Evolutionary conservation across 129 eudicot genomes (phyloP).

Genomic region (Dittrichia graveolens): DNA sequence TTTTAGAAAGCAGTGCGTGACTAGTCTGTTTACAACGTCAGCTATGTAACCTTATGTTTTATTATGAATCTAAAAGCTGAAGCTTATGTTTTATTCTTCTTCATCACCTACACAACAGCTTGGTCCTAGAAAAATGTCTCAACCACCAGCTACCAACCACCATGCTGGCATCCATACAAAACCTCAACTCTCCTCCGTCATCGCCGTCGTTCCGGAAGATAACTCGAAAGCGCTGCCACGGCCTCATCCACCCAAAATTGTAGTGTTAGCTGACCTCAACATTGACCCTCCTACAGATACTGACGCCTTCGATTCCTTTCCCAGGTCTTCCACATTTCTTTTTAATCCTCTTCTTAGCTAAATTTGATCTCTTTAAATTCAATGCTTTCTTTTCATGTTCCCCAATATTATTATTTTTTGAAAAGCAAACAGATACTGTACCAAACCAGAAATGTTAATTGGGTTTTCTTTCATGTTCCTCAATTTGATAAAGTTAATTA

Average conservation of each 20-base stretch:
- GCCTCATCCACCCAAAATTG: constrained; percentile 42
- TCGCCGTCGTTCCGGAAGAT: constrained; percentile 28
- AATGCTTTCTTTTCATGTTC: background rate
- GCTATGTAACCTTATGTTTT: no score
- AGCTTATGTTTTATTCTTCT: background rate
- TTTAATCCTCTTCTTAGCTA: background rate
- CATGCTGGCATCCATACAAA: constrained; percentile 35
- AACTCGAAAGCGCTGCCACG: constrained; percentile 33
- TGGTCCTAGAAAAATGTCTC: constrained; percentile 42
- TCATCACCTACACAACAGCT: constrained; percentile 7
- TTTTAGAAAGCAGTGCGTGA: no score
- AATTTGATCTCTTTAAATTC: background rate
- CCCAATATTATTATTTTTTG: no score
- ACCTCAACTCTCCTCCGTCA: constrained; percentile 27
- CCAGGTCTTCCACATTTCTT: constrained; percentile 40
- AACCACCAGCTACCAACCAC: constrained; percentile 36
- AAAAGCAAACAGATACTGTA: no score
- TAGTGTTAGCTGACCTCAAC: constrained; percentile 81
- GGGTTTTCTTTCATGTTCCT: background rate
- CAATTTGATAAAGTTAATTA: constrained; percentile 15
- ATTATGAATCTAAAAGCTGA: no score
- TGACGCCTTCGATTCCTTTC: constrained; percentile 49
- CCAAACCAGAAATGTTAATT: no score
- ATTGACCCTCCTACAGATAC: constrained; percentile 89
- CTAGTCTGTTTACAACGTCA: no score